Evolutionary conservation across 2,329 filamentous ascomycete genomes (phyloP).

Genomic region (Epichloe sibirici): DNA sequence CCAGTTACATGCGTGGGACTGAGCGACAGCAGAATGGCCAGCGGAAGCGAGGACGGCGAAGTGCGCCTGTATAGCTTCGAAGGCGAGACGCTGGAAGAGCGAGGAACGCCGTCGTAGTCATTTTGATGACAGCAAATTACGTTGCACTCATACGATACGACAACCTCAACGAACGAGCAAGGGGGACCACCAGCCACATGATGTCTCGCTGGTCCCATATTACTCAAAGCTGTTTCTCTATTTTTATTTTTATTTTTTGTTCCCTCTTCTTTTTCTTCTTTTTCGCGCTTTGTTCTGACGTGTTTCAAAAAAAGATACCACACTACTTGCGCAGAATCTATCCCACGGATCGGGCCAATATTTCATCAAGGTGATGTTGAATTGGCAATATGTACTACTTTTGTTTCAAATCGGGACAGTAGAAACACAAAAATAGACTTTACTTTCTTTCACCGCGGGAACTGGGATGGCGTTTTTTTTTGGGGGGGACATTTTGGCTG

Average conservation of each 20-base stretch:
- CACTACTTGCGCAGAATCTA: neutral
- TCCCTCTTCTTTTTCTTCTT: neutral
- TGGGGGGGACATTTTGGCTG: neutral
- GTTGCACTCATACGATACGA: too few relatives aligned
- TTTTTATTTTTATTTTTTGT: neutral
- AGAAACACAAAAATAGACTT: neutral
- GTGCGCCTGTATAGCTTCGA: conserved; percentile 75
- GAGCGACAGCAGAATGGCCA: conserved; percentile 80
- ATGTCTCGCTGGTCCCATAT: neutral
- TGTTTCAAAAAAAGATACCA: neutral
- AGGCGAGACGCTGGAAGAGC: conserved; percentile 35
- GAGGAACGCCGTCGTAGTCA: conserved; percentile 37
- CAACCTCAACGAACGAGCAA: too few relatives aligned
- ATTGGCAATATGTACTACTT: neutral
- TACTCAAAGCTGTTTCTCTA: too few relatives aligned
- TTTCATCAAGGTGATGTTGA: neutral
- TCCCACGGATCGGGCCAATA: neutral
- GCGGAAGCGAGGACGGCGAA: conserved; percentile 86
- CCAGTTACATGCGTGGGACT: conserved; percentile 89
- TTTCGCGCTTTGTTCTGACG: neutral
- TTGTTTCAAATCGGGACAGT: neutral
- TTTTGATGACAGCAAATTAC: too few relatives aligned
- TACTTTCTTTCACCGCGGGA: neutral
- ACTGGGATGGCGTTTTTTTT: neutral
- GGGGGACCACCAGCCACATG: too few relatives aligned